These are phyloP conservation scores for Striga asiatica DNA, from an alignment of 257 asterid species.

Conservation along the genomic window DNA sequence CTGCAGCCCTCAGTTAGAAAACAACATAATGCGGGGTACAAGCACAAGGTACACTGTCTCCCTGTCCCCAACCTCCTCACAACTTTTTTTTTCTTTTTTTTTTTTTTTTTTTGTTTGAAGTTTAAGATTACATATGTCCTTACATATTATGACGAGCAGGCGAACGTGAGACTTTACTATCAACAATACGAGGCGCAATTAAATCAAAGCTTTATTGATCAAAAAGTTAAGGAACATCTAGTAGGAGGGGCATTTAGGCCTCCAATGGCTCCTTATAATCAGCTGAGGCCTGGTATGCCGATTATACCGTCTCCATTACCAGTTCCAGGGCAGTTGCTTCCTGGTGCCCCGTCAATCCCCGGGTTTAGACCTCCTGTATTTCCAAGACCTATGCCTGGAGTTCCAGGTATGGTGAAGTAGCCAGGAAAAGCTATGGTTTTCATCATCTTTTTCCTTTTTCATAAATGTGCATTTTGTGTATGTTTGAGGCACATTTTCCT, in stretches of 20 bases:
- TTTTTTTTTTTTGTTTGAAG: too few relatives aligned
- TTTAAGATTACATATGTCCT: neutral
- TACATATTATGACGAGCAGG: slow-evolving; percentile 36
- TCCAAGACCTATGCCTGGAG: slow-evolving; percentile 44
- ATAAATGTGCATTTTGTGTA: slow-evolving; percentile 1
- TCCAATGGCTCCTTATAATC: slow-evolving; percentile 49
- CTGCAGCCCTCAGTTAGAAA: slow-evolving; percentile 96
- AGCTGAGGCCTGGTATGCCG: slow-evolving; percentile 65
- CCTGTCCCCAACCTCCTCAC: neutral
- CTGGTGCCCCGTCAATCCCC: too few relatives aligned
- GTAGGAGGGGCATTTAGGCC: slow-evolving; percentile 91
- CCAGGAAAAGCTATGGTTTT: neutral
- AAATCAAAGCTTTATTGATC: slow-evolving; percentile 89
- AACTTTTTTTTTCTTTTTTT: neutral
- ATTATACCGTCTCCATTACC: slow-evolving; percentile 43
- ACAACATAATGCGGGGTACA: slow-evolving; percentile 95
- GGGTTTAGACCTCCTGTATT: slow-evolving; percentile 61
- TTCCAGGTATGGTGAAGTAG: slow-evolving; percentile 26
- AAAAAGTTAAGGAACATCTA: slow-evolving; percentile 87
- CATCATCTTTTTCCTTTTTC: neutral
- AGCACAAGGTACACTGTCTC: slow-evolving; percentile 62
- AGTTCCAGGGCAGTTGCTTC: slow-evolving; percentile 56
- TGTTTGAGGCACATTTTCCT: neutral
- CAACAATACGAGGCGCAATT: slow-evolving; percentile 95
- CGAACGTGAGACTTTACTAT: slow-evolving; percentile 77